Percentiles rank a stretch among this genome's conserved stretches.
phyloP scores from a whole-genome alignment of 495 filamentous ascomycete genomes.

The Opeltia flavorubescens region DNA sequence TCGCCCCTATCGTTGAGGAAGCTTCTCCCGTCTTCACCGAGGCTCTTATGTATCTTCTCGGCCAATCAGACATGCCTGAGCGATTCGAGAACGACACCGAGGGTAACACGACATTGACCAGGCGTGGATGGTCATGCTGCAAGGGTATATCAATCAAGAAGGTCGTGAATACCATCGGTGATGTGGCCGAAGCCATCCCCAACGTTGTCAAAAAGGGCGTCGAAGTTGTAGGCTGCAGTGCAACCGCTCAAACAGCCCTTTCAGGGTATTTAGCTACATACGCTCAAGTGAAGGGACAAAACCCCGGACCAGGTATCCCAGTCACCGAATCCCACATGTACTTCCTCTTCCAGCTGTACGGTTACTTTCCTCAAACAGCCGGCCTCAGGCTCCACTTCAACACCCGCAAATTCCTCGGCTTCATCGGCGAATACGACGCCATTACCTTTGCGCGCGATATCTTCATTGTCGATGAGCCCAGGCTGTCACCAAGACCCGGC shows the following conservation, averaged over 20 bases:
- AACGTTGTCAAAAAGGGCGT: background rate
- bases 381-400: background rate
- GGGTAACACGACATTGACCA: background rate
- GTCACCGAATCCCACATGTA: background rate
- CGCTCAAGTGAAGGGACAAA: background rate
- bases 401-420: background rate
- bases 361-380: background rate
- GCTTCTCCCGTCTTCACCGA: background rate
- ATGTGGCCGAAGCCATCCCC: background rate
- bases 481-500: background rate
- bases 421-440: background rate
- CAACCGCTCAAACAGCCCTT: background rate
- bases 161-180: background rate
- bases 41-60: background rate
- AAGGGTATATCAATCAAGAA: background rate
- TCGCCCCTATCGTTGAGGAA: background rate
- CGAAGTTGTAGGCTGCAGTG: background rate
- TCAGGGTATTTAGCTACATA: background rate
- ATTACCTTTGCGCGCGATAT: background rate
- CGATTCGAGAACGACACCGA: background rate
- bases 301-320: background rate
- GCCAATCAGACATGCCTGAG: background rate
- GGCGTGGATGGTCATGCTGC: background rate
- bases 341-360: background rate
- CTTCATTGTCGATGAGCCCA: background rate